A percentile compares a stretch with the other conserved stretches of the same genome.
Conservation (phyloP, 805 yeast species). For the Ogataea pilisensis region DNA sequence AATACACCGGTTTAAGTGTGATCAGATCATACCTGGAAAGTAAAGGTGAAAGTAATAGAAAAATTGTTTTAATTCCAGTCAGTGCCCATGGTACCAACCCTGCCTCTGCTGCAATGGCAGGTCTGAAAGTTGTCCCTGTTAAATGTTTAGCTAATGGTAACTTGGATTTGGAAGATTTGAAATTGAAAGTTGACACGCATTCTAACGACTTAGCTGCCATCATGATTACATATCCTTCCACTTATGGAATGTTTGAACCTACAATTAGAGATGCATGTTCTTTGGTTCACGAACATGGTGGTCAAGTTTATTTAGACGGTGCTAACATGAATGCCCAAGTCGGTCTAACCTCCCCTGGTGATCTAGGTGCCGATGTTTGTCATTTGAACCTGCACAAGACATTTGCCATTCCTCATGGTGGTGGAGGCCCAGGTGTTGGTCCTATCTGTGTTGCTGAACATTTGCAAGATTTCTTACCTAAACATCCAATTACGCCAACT, state of each 20-base stretch:
- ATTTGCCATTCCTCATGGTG: constrained; percentile 97
- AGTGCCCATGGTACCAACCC: constrained; percentile 99
- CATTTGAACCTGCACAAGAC: constrained; percentile 96
- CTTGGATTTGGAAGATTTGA: constrained; percentile 73
- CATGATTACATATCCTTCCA: constrained; percentile 97
- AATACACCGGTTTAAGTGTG: constrained; percentile 87
- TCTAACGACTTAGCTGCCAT: constrained; percentile 74
- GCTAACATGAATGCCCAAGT: constrained; percentile 99
- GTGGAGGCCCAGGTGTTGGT: constrained; percentile 99
- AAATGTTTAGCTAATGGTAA: constrained; percentile 85
- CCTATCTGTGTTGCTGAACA: constrained; percentile 91
- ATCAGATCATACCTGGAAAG: constrained; percentile 73
- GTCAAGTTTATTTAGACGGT: constrained; percentile 96
- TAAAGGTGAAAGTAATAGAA: constrained; percentile 67
- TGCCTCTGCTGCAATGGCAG: constrained; percentile 97
- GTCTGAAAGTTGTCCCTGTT: constrained; percentile 87
- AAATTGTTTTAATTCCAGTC: constrained; percentile 91
- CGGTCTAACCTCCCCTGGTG: constrained; percentile 96
- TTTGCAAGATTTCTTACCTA: constrained; percentile 76
- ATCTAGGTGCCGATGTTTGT: constrained; percentile 96
- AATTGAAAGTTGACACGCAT: constrained; percentile 66
- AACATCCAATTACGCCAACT: constrained; percentile 63
- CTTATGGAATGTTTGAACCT: constrained; percentile 95
- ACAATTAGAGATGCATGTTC: constrained; percentile 81
- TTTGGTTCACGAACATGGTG: constrained; percentile 81